These are phyloP conservation scores for Trametopsis cervina DNA, from an alignment of 768 basidiomycete species.

Conservation along the genomic window DNA sequence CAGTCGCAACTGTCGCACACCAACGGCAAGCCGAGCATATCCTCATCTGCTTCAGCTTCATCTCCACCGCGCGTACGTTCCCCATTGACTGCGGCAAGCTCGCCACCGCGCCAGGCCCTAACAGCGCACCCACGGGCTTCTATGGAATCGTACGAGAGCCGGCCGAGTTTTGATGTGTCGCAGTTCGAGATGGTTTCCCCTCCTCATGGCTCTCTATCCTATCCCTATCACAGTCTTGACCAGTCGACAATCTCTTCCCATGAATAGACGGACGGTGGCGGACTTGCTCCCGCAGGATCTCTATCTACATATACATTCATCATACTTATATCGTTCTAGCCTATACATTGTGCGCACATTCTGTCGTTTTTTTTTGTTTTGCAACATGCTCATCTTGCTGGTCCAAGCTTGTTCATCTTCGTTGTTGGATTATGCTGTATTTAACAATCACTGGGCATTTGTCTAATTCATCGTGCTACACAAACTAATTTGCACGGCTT, in stretches of 20 bases:
- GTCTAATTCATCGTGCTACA: no score
- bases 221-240: constrained; percentile 52
- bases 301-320: neutral
- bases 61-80: constrained; percentile 15
- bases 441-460: no score
- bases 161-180: constrained; percentile 53
- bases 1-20: constrained; percentile 14
- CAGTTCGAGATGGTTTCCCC: constrained; percentile 60
- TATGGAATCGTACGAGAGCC: constrained; percentile 36
- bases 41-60: constrained; percentile 15
- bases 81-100: constrained; percentile 8
- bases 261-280: constrained; percentile 10
- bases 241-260: constrained; percentile 24
- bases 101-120: constrained; percentile 27
- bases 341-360: neutral
- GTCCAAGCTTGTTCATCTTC: constrained; percentile 5
- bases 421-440: constrained; percentile 9
- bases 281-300: neutral
- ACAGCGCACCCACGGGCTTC: constrained; percentile 26
- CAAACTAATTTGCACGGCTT: no score
- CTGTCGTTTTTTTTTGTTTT: constrained; percentile 4
- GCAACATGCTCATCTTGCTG: constrained; percentile 1
- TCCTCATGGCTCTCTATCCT: constrained; percentile 43
- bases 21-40: constrained; percentile 16
- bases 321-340: neutral